A percentile compares a stretch with the other conserved stretches of the same genome.
Conservation (phyloP, 345 rosid species). For the Populus nigra region DNA sequence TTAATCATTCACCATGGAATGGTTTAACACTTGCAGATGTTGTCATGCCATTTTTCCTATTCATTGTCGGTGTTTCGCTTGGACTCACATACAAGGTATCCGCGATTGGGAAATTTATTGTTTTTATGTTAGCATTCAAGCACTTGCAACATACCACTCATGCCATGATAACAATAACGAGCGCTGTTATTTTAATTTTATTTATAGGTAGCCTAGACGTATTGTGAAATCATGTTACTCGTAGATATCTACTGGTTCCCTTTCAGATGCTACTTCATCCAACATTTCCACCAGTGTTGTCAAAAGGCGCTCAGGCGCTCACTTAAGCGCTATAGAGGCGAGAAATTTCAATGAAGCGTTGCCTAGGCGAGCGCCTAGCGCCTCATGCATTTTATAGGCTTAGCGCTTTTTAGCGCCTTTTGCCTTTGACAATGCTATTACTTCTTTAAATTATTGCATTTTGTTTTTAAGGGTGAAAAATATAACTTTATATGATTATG, state of each 20-base stretch:
- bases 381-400: too few relatives aligned
- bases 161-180: neutral
- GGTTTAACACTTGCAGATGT: conserved; percentile 85
- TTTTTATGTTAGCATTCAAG: neutral
- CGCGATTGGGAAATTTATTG: conserved; percentile 6
- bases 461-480: too few relatives aligned
- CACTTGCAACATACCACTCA: neutral
- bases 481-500: too few relatives aligned
- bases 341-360: too few relatives aligned
- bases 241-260: neutral
- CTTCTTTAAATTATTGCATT: too few relatives aligned
- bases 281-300: neutral
- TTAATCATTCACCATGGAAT: conserved; percentile 93
- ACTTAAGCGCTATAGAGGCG: too few relatives aligned
- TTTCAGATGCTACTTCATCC: neutral
- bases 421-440: too few relatives aligned
- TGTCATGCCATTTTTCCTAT: conserved; percentile 91
- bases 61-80: conserved; percentile 81
- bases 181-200: neutral
- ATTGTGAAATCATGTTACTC: neutral
- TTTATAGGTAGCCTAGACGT: neutral
- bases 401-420: too few relatives aligned
- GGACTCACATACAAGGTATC: conserved; percentile 75
- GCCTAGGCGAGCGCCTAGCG: too few relatives aligned
- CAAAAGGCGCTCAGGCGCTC: too few relatives aligned